These are phyloP conservation scores for Zangia roseola DNA, from an alignment of 768 basidiomycete species.

Conservation along the genomic window DNA sequence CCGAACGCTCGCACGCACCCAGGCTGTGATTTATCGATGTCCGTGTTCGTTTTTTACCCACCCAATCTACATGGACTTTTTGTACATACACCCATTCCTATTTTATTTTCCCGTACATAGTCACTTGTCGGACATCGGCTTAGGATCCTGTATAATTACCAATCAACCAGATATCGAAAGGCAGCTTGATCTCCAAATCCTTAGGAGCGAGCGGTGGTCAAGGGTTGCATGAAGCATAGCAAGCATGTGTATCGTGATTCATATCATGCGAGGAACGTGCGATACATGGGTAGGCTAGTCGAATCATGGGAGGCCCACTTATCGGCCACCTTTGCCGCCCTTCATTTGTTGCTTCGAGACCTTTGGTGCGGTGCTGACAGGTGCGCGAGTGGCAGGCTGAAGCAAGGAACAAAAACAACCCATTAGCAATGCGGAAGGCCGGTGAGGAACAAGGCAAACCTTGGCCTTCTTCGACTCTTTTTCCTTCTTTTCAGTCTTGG, in stretches of 20 bases:
- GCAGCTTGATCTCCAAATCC: background rate
- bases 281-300: slow-evolving; percentile 20
- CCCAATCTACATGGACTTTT: slow-evolving; percentile 9
- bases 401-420: background rate
- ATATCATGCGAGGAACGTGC: slow-evolving; percentile 21
- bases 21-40: slow-evolving; percentile 15
- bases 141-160: slow-evolving; percentile 18
- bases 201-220: background rate
- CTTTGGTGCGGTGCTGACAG: slow-evolving; percentile 65
- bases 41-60: background rate
- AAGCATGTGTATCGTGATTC: slow-evolving; percentile 14
- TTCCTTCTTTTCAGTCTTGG: slow-evolving; percentile 95
- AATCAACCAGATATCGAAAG: background rate
- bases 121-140: slow-evolving; percentile 10
- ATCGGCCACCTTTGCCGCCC: slow-evolving; percentile 80
- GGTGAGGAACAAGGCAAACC: slow-evolving; percentile 36
- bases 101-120: slow-evolving; percentile 6
- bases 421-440: slow-evolving; percentile 3
- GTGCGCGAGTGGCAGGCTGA: slow-evolving; percentile 53
- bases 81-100: slow-evolving; percentile 6
- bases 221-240: slow-evolving; percentile 4
- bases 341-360: slow-evolving; percentile 97
- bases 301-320: slow-evolving; percentile 25
- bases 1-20: slow-evolving; percentile 30
- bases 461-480: slow-evolving; percentile 91